Conservation (phyloP, 352 stramenopile species). For the Stramenopiles sp. region DNA sequence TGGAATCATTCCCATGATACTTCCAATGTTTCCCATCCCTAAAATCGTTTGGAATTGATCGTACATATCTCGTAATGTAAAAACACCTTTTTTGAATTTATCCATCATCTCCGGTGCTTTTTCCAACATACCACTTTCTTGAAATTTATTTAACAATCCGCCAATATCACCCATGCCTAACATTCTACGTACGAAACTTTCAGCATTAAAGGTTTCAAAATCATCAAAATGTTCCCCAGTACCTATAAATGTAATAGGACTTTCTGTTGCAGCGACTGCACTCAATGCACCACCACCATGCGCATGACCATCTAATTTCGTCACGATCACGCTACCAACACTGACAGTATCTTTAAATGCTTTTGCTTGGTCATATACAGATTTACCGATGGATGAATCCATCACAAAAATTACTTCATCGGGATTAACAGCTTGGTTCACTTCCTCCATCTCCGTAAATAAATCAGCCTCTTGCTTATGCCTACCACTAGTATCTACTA, state of each 20-base stretch:
- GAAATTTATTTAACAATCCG: constrained; percentile 83
- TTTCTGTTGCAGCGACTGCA: constrained; percentile 87
- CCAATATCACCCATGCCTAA: constrained; percentile 91
- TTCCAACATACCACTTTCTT: constrained; percentile 59
- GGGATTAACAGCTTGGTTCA: constrained; percentile 73
- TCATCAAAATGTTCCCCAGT: constrained; percentile 92
- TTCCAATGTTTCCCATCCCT: constrained; percentile 88
- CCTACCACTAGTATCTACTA: constrained; percentile 93
- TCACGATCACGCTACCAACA: constrained; percentile 95
- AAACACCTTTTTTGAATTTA: constrained; percentile 80
- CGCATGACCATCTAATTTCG: constrained; percentile 95
- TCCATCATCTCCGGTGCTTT: constrained; percentile 87
- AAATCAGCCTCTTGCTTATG: constrained; percentile 93
- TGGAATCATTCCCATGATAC: constrained; percentile 97
- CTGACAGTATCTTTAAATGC: constrained; percentile 83
- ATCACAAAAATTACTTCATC: constrained; percentile 97
- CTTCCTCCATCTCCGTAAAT: constrained; percentile 98
- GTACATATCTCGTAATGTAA: constrained; percentile 96
- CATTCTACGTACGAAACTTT: constrained; percentile 91
- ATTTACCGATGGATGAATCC: constrained; percentile 96
- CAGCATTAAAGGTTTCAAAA: constrained; percentile 89
- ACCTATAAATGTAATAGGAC: constrained; percentile 95
- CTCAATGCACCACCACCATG: constrained; percentile 92
- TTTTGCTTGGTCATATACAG: constrained; percentile 82
- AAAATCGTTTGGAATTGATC: constrained; percentile 93